Base-by-base conservation (phyloP, 2,329 filamentous ascomycete species). In the Achaetomium macrosporum region DNA sequence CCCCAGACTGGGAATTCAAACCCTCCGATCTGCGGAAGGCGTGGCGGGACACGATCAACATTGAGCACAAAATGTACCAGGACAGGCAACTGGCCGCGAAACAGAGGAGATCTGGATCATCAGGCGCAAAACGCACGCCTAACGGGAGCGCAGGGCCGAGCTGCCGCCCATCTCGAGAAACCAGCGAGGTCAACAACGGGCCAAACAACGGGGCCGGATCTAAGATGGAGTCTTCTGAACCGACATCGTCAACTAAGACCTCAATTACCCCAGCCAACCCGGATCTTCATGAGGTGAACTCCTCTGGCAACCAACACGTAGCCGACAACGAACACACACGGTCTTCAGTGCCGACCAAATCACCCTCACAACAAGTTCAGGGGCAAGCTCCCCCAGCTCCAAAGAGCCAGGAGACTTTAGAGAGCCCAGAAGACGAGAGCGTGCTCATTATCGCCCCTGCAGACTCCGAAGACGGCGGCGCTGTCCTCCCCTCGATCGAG, bases 31-130 rank as follows among this genome's bases (percentile, higher is more conserved):
- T 92, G 63, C 83, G 91, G 19, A 69, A 69, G 33, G 72, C 80
- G 5, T 82, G 95, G 40, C 82, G 90, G 30, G 67, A 81, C 0
- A 75, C 85, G 37, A 75, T 96, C 0, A 77, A 89, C 47, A 57
- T 70, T 0, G 73, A 92, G 16, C 80, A 88, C 52, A 64, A 72
- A 8, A 72, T 81, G 58, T 85, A 87, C 60, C 73, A 77, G 42
- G 64, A 67, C 15, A 66, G 73, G 37, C 64, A 66, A 15, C 69
- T 71, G 31, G 72, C 66, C 47, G 68, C 69, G 35, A 63, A 66
- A 53, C 68, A 66, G 55, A 61, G 62, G 16, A 68, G 68, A 55
- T 47, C 20, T 8, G 42, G 17, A 13, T 12, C 33, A 1, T 36
- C 42, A 1, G 25, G 39, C 12, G 50, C 39, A 2, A 41, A 29